Conservation (phyloP, 495 filamentous ascomycete species). For the Aspergillus avenaceus region DNA sequence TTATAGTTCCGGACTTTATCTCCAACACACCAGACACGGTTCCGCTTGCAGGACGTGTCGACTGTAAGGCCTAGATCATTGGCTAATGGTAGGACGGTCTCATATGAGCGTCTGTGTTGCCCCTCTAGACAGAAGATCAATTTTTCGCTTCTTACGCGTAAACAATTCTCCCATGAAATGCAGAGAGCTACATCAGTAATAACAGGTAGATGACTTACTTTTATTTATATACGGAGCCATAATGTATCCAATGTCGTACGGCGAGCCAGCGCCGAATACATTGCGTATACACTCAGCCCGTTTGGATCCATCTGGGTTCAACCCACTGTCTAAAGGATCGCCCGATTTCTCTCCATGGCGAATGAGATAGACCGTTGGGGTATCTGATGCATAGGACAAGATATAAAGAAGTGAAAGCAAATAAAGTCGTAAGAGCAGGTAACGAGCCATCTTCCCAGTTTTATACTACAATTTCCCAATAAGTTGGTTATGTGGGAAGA, state of each 20-base stretch:
- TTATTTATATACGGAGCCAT: constrained; percentile 36
- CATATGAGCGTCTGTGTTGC: constrained; percentile 37
- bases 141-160: not conserved
- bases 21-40: constrained; percentile 21
- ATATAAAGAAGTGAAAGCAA: not conserved
- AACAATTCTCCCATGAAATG: too few species aligned
- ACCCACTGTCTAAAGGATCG: constrained; percentile 30
- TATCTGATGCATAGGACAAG: not conserved
- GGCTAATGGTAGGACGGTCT: constrained; percentile 47
- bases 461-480: too few species aligned
- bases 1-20: constrained; percentile 15
- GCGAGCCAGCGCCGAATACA: constrained; percentile 38
- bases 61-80: constrained; percentile 40
- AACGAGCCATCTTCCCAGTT: too few species aligned
- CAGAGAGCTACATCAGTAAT: too few species aligned
- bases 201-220: constrained; percentile 19
- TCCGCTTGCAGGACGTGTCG: constrained; percentile 37
- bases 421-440: too few species aligned
- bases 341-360: constrained; percentile 51
- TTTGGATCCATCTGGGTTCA: constrained; percentile 35
- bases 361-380: constrained; percentile 45
- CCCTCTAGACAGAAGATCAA: constrained; percentile 35
- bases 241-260: constrained; percentile 45
- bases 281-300: constrained; percentile 44
- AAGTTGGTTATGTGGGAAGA: too few species aligned